Percentiles rank a stretch among this genome's conserved stretches.
Conservation (phyloP, 2,329 filamentous ascomycete species). For the Fusarium brevicatenulatum region DNA sequence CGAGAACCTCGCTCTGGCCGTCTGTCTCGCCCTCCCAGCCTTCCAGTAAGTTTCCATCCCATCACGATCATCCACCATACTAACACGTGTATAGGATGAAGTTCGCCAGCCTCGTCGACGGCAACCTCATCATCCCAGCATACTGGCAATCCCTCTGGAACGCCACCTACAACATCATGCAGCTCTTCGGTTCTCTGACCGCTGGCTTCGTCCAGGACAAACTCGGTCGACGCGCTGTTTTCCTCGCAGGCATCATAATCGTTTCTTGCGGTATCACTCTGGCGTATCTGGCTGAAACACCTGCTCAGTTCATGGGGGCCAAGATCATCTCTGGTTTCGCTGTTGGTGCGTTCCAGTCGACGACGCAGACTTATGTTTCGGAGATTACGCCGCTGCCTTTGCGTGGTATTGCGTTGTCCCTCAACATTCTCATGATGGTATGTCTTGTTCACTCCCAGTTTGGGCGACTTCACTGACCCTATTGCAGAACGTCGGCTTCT, state of each 20-base stretch:
- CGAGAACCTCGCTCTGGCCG: slow-evolving; percentile 5
- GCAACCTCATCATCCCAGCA: slow-evolving; percentile 7
- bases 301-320: slow-evolving; percentile 17
- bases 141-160: slow-evolving; percentile 18
- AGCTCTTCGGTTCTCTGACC: not conserved
- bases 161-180: slow-evolving; percentile 12
- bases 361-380: slow-evolving; percentile 17
- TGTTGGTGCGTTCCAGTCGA: slow-evolving; percentile 9
- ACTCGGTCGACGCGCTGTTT: not conserved
- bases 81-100: not conserved
- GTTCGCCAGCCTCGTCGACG: slow-evolving; percentile 4
- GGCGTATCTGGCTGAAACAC: slow-evolving; percentile 4
- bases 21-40: slow-evolving; percentile 4
- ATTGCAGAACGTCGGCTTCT: not conserved
- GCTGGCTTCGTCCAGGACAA: slow-evolving; percentile 6
- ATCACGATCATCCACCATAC: accelerated
- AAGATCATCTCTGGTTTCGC: slow-evolving; percentile 19
- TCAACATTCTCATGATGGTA: slow-evolving; percentile 11
- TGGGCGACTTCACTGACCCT: no score
- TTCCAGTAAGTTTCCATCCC: slow-evolving; percentile 20
- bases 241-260: not conserved
- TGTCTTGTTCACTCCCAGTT: no score
- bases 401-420: slow-evolving; percentile 1
- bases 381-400: not conserved
- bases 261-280: slow-evolving; percentile 1